Evolutionary conservation across 2,329 filamentous ascomycete genomes (phyloP).

Genomic region (Penicillium griseofulvum): DNA sequence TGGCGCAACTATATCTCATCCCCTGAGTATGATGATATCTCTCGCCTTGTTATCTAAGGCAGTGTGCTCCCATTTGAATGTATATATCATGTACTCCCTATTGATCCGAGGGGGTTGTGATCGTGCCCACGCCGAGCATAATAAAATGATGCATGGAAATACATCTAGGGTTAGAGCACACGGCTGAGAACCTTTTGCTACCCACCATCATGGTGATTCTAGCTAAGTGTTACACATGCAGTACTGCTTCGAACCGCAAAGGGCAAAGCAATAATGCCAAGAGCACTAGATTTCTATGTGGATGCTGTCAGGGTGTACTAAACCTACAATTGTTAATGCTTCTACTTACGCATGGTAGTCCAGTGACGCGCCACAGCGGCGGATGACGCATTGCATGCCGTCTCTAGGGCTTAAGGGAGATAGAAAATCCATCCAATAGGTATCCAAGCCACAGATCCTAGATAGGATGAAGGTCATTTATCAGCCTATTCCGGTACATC

Average conservation of each 20-base stretch:
- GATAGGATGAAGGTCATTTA: no score
- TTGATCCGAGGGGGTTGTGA: background rate
- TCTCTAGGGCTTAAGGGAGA: background rate
- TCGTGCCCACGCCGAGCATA: background rate
- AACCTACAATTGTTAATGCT: background rate
- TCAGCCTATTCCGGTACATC: no score
- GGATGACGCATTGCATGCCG: background rate
- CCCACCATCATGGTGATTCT: background rate
- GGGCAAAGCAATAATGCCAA: background rate
- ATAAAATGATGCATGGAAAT: background rate
- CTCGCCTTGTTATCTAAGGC: conserved; percentile 4
- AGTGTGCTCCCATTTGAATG: background rate
- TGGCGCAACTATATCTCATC: conserved; percentile 70
- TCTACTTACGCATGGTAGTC: background rate
- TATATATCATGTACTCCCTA: background rate
- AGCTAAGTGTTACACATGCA: background rate
- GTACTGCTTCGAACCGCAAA: background rate
- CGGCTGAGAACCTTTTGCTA: background rate
- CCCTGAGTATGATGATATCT: background rate
- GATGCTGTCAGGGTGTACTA: background rate
- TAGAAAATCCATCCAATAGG: background rate
- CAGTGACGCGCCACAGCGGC: background rate
- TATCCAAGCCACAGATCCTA: no score
- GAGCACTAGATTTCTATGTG: background rate
- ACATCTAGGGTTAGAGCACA: background rate